These are phyloP conservation scores for Dryas alaskensis DNA, from an alignment of 306 rosid species.

Conservation along the genomic window DNA sequence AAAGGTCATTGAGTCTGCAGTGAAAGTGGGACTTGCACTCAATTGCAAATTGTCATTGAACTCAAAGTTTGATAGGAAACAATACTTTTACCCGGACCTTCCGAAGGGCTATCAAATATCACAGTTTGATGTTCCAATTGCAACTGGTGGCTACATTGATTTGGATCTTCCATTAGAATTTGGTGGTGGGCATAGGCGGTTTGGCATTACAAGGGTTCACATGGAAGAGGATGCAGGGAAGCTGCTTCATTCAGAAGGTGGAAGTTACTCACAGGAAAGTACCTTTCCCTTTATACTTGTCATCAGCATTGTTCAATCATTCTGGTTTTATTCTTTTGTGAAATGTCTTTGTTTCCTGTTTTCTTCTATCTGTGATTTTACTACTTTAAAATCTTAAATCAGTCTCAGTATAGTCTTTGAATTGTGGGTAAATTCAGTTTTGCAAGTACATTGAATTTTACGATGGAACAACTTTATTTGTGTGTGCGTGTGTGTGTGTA, in stretches of 20 bases:
- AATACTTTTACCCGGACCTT: conserved; percentile 90
- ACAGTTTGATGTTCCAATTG: conserved; percentile 94
- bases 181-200: conserved; percentile 89
- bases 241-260: conserved; percentile 78
- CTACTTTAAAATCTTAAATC: not conserved
- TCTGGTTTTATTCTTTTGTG: not conserved
- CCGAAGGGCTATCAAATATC: conserved; percentile 98
- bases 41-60: conserved; percentile 72
- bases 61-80: conserved; percentile 96
- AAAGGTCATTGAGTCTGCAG: conserved; percentile 69
- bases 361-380: not conserved
- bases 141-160: conserved; percentile 65
- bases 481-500: too few relatives aligned
- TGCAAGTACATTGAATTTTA: not conserved
- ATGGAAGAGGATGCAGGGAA: conserved; percentile 99
- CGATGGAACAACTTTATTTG: not conserved
- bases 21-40: conserved; percentile 79
- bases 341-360: not conserved
- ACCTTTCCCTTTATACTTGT: conserved; percentile 13
- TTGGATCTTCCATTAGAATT: conserved; percentile 78
- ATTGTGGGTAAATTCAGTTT: not conserved
- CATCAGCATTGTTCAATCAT: not conserved
- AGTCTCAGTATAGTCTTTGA: not conserved
- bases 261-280: conserved; percentile 69
- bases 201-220: conserved; percentile 96